phyloP scores from a whole-genome alignment of 805 yeast species.

The Starmerella vaccinii region DNA sequence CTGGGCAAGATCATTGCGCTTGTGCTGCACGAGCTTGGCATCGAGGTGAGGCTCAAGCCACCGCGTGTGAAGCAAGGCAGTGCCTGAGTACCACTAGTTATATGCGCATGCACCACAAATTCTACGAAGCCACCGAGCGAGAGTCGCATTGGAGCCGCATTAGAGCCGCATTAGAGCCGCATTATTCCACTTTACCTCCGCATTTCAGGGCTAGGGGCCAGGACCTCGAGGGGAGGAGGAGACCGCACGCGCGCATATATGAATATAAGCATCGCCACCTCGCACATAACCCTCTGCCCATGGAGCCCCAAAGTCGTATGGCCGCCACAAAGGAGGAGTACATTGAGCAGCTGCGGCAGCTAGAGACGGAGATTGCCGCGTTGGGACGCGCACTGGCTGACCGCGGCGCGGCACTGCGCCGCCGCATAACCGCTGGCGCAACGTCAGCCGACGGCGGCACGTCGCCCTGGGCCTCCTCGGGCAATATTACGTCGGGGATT shows the following conservation, averaged over 20 bases:
- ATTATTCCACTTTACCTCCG: too few species aligned
- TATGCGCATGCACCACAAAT: not conserved
- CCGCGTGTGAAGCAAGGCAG: not conserved
- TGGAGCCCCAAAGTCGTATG: not conserved
- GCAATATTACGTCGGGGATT: not conserved
- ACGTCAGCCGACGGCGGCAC: too few species aligned
- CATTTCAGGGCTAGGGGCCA: too few species aligned
- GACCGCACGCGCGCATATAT: too few species aligned
- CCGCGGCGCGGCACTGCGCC: not conserved
- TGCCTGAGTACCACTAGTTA: not conserved
- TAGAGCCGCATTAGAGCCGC: too few species aligned
- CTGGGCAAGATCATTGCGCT: constrained; percentile 22
- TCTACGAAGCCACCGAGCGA: not conserved
- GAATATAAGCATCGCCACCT: not conserved
- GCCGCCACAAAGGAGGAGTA: not conserved
- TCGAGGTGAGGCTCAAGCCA: constrained; percentile 16
- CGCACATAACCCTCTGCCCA: too few species aligned
- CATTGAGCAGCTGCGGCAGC: constrained; percentile 4
- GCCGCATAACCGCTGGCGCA: not conserved
- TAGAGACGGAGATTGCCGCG: not conserved
- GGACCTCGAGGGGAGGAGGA: not conserved
- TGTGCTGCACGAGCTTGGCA: constrained; percentile 22
- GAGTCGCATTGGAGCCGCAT: too few species aligned
- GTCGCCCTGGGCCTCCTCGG: not conserved
- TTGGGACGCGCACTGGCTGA: not conserved